Percentiles rank a stretch among this genome's conserved stretches.
Evolutionary conservation across 164 flowering plant species (phyloP).

Genomic region (Paratinospora sagittata): DNA sequence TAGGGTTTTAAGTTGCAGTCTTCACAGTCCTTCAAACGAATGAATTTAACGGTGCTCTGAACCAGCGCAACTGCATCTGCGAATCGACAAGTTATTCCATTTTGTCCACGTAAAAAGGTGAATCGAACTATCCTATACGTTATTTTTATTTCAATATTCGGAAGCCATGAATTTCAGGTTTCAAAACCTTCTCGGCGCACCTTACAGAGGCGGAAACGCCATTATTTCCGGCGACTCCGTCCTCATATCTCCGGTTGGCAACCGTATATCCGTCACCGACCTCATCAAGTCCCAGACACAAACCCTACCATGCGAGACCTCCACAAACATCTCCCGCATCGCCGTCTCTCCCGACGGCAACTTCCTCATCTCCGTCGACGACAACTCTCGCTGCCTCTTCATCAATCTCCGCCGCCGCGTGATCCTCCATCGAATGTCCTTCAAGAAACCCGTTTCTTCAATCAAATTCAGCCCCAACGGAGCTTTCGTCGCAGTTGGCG

Average conservation of each 20-base stretch:
- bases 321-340: slow-evolving; percentile 63
- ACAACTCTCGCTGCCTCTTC: slow-evolving; percentile 56
- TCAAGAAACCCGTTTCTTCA: slow-evolving; percentile 58
- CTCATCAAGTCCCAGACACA: slow-evolving; percentile 56
- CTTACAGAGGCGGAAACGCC: slow-evolving; percentile 90
- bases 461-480: slow-evolving; percentile 73
- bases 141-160: background rate
- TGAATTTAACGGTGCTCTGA: no score
- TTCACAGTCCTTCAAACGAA: no score
- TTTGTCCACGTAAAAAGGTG: no score
- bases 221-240: slow-evolving; percentile 43
- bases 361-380: slow-evolving; percentile 75
- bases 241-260: slow-evolving; percentile 80
- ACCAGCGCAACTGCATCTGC: no score
- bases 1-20: no score
- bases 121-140: no score
- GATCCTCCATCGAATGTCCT: slow-evolving; percentile 72
- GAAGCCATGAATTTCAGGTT: slow-evolving; percentile 74
- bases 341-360: slow-evolving; percentile 74
- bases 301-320: slow-evolving; percentile 68
- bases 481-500: slow-evolving; percentile 57
- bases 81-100: no score
- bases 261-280: slow-evolving; percentile 82
- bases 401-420: slow-evolving; percentile 67
- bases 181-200: slow-evolving; percentile 89